Base-by-base conservation (phyloP, 1,284 basidiomycete species). In the Fomitopsis betulina region DNA sequence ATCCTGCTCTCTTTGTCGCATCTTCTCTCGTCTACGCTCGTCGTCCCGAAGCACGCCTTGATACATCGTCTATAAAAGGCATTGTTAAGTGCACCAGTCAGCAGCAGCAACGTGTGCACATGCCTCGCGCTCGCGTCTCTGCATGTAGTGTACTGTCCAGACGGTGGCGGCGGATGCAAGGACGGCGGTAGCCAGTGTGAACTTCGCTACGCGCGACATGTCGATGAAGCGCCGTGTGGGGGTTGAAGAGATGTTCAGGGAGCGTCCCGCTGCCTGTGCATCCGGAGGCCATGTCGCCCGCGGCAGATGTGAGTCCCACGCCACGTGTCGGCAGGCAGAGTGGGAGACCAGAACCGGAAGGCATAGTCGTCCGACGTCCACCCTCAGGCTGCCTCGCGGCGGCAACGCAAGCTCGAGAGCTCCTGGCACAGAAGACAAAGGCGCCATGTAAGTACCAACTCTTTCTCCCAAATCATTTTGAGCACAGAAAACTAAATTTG, bases 81-180 rank as follows among this genome's bases (percentile, higher is more conserved):
- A 39, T 15, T 10, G 12, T 37, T 43, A 27, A 54, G 37, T n/a
- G 50, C 47, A 43, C 43, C 17, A 12, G 7, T 30, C 5, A 32
- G 21, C 13, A 19, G 15, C n/a, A 38, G 50, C n/a, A 43, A 51
- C 23, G 58, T 15, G 42, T 23, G 61, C 47, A 12, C 73, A 54
- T 62, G 95, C 96, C 67, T 94, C 86, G 57, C 89, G 87, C 72
- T 99, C 96, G 67, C 85, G 81, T 45, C 83, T 78, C 73, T 99
- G 96, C 62, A 96, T 83, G 67, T 82, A 91, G 71, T 98, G 96
- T 6, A 99, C 96, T 21, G 87, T 93, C 85, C 88, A 96, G 67
- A 99, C 86, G 6, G 91, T 93, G 33, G 85, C 73, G 1, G 80
- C 80, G 13, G 91, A 86, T 55, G 91, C 72, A 8, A 84, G 65